Evolutionary conservation across 768 basidiomycete species (phyloP).

Genomic region (Tylopilus balloui): DNA sequence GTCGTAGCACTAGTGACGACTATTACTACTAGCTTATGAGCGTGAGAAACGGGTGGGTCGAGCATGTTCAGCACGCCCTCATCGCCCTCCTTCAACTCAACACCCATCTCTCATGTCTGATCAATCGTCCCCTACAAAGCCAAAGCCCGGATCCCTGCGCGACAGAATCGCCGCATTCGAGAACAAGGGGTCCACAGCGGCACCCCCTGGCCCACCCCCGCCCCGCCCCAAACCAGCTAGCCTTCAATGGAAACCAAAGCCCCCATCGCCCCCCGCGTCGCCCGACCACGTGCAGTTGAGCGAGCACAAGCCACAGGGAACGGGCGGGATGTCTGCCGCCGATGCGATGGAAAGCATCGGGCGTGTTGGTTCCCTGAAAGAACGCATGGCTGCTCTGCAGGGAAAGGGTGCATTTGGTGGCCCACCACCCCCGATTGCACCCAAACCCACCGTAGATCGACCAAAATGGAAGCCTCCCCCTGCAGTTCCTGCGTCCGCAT

Average conservation of each 20-base stretch:
- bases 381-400: constrained; percentile 92
- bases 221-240: constrained; percentile 57
- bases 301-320: constrained; percentile 23
- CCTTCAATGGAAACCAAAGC: constrained; percentile 69
- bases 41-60: constrained; percentile 21
- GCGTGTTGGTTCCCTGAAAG: constrained; percentile 77
- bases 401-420: constrained; percentile 75
- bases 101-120: constrained; percentile 51
- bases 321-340: constrained; percentile 65
- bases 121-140: constrained; percentile 51
- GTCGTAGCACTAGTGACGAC: background rate
- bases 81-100: constrained; percentile 15
- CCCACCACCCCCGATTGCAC: constrained; percentile 44
- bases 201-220: constrained; percentile 28
- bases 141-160: constrained; percentile 73
- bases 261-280: constrained; percentile 42
- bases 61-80: constrained; percentile 14
- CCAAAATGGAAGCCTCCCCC: constrained; percentile 89
- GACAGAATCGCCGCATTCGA: constrained; percentile 90
- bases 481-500: constrained; percentile 37
- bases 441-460: constrained; percentile 52
- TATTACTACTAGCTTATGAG: constrained; percentile 1
- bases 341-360: constrained; percentile 88
- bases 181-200: constrained; percentile 40
- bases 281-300: constrained; percentile 12